Base-by-base conservation (phyloP, 2,329 filamentous ascomycete species). In the Fusarium sororula region DNA sequence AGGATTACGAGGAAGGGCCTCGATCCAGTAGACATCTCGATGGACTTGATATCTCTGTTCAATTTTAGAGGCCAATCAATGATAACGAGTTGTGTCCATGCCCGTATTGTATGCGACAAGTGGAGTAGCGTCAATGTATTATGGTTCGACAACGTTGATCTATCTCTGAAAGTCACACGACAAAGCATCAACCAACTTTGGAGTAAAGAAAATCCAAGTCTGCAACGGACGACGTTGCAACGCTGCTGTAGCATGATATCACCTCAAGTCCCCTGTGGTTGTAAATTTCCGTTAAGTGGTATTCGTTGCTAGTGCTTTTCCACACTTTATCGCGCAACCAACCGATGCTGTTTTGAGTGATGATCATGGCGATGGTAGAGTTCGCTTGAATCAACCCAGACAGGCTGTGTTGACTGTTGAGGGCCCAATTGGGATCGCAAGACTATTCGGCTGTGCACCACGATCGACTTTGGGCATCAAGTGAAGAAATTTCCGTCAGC, bases 221-320 rank as follows among this genome's bases (percentile, higher is more conserved):
- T 68, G 71, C 67, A 63, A 68, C 59, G 58, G 64, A 59, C 51
- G 70, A 75, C 64, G 74, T 75, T 75, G 61, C 54, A 66, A 56
- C 42, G 57, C 50, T 74, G 39, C 72, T 79, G 79, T 80, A 68
- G 54, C 66, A 80, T 81, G 80, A 81, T 81, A 80, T 81, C 80
- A 81, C 80, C 72, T 64, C 58, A 66, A 58, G 65, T 63, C 42
- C 47, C 41, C 45, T 60, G 50, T 56, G 51, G 45, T 65, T 39
- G 48, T 54, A 44, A 45, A 65, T 39, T 44, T 30, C 44, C 44
- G 50, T 44, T 26, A 45, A 39, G 56, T 37, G 47, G 26, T 26
- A 63, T 61, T 70, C 39, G 41, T 48, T 55, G 66, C 45, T 70
- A 42, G 50, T 50, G 48, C 42, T 20, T 61, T 42, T 70, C 22